These are phyloP conservation scores for Hydnomerulius pinastri DNA, from an alignment of 768 basidiomycete species.

Conservation along the genomic window DNA sequence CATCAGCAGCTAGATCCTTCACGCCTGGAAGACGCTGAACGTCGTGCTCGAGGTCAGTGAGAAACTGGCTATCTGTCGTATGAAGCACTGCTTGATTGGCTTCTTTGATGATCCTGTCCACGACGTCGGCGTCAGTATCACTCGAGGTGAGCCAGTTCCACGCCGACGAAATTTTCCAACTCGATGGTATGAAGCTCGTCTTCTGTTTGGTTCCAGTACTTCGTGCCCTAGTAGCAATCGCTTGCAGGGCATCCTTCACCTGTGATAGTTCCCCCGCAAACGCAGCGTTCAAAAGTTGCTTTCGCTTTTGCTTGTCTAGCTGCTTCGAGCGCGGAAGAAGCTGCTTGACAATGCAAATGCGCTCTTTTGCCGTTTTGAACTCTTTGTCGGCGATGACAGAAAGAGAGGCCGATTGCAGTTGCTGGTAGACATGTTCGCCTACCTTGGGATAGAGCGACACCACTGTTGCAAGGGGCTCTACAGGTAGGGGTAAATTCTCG, in stretches of 20 bases:
- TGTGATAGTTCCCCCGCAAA: slow-evolving; percentile 1
- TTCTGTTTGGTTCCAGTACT: neutral
- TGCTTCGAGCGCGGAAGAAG: neutral
- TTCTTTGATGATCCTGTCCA: slow-evolving; percentile 6
- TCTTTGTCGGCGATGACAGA: slow-evolving; percentile 9
- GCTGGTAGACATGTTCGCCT: neutral
- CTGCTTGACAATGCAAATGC: slow-evolving; percentile 11
- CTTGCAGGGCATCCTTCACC: neutral
- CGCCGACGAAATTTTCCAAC: neutral
- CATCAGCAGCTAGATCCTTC: neutral
- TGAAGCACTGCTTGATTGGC: neutral
- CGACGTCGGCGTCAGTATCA: neutral
- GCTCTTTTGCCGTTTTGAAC: slow-evolving; percentile 15
- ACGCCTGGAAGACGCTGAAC: slow-evolving; percentile 7
- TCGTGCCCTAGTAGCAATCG: neutral
- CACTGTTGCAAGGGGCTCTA: slow-evolving; percentile 12
- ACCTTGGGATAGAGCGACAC: slow-evolving; percentile 16
- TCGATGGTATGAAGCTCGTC: neutral
- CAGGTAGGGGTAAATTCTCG: neutral
- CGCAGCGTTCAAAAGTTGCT: slow-evolving; percentile 1
- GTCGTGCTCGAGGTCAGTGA: slow-evolving; percentile 7
- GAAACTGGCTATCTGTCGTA: slow-evolving; percentile 16
- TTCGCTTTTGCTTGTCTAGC: neutral
- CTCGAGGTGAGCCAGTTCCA: neutral
- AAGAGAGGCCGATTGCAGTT: slow-evolving; percentile 1